Evolutionary conservation across 495 filamentous ascomycete species (phyloP), one percentile per base, ranked within the genome.

Genomic region (Neurospora sp.): DNA sequence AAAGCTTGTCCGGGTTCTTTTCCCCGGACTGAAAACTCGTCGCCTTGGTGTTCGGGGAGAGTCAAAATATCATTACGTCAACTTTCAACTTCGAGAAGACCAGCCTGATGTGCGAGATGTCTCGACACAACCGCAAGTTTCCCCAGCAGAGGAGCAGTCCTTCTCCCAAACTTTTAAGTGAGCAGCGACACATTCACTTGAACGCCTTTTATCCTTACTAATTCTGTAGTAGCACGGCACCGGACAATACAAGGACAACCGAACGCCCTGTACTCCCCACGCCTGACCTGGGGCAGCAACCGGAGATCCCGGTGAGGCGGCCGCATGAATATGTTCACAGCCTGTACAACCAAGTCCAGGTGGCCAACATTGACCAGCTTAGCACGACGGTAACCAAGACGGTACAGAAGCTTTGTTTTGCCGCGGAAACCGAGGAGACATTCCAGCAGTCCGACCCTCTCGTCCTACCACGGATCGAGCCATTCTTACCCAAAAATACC

Each of bases 51-150:
- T 98, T 48, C 90, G 96, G 27, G 96, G 96, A 54, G 94, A 98
- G 82, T 98, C 96, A 6, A 99, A 99, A 81, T 99, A 99, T 81
- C 96, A 99, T 78, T 99, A 99, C 78, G 93, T 96, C 62, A 93
- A 95, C 79, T 90, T 97, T 79, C 89, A 88, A 3, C 85, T 97
- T 40, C 86, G 84, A 27, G 89, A 92, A 39, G 90, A 91, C 69
- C 83, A 86, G 74, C 83, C 83, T n/a, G 86, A 87, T 7, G 72
- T 83, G 6, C 78, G 79, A n/a, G 83, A 84, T 18, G 48, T 76
- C 0, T 76, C 78, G 20, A 74, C 74, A 9, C 84, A 82, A 48
- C 80, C 81, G 7, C 75, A 76, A 0, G 76, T 85, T 9, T 81
- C 82, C 8, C 78, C 86, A 16, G 76, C 79, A 6, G 84, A 86